These are phyloP conservation scores for Fusarium subtropicale DNA, from an alignment of 2,329 filamentous ascomycete species.

Conservation along the genomic window DNA sequence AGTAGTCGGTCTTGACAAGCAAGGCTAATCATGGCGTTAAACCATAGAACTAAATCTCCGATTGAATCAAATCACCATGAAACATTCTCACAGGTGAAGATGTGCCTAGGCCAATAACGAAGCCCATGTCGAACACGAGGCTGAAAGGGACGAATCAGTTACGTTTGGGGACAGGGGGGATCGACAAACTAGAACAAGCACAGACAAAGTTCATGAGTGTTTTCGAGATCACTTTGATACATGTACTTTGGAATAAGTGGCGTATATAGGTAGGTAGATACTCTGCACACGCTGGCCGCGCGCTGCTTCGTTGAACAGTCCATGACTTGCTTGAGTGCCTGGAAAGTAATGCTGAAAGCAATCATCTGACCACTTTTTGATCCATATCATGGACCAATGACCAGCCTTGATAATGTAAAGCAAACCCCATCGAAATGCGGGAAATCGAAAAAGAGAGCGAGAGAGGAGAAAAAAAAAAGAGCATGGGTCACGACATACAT, in stretches of 20 bases:
- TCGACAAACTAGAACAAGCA: conserved; percentile 32
- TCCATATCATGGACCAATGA: conserved; percentile 30
- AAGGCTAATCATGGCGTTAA: conserved; percentile 14
- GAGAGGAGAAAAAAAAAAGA: not conserved
- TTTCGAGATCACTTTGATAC: not conserved
- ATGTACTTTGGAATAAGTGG: not conserved
- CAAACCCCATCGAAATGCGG: conserved; percentile 21
- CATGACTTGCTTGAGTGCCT: not conserved
- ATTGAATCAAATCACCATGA: not conserved
- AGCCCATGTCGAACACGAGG: conserved; percentile 26
- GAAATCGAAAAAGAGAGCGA: not conserved
- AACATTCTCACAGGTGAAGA: not conserved
- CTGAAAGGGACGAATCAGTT: conserved; percentile 20
- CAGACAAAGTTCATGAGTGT: conserved; percentile 20
- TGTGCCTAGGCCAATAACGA: conserved; percentile 22
- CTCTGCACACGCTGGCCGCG: conserved; percentile 1
- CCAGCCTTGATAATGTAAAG: not conserved
- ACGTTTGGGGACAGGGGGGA: not conserved
- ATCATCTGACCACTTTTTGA: conserved; percentile 11
- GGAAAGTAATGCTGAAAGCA: not conserved
- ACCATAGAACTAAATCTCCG: not conserved
- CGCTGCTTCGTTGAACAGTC: not conserved
- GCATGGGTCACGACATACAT: conserved; percentile 20
- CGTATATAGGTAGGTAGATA: not conserved
- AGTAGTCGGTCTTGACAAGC: not conserved